Evolutionary conservation across 2,329 filamentous ascomycete genomes (phyloP), one percentile per base, ranked within the genome.

Genomic region (Aspergillus puulaauensis): DNA sequence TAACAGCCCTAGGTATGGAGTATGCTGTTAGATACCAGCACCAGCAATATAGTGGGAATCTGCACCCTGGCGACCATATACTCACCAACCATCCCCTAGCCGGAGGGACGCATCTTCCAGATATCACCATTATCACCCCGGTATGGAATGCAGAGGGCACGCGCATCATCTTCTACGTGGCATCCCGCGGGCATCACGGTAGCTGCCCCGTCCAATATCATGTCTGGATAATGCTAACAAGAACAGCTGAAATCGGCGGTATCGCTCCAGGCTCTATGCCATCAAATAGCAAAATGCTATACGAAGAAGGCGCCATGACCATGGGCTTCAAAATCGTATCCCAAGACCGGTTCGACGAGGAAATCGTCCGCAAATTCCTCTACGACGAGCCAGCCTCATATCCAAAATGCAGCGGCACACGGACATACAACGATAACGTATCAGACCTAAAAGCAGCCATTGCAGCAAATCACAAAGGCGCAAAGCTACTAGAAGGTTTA

Each of bases 401-500:
- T 63, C 85, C 87, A 0, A 91, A 89, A 1, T 95, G 90, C 84
- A 54, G 91, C 90, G 2, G 93, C 91, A 0, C 27, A 31, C 8
- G 80, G 91, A 44, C 91, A 90, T 69, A 79, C 1, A 86, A 84
- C 8, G 91, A 96, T 72, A 96, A 96, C 69, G 80, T 96, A 63
- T 93, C 91, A 52, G 91, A 96, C 70, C 80, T 96, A 40, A 92
- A 93, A 72, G 91, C 91, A 0, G 91, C 95, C 70, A 88, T 95
- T 12, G 90, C 91, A 0, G 90, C 91, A 14, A 96, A 96, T 68
- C 88, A 91, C 66, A 93, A 92, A 66, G 91, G 91, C 8, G 93
- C 93, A 68, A 87, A 86, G 31, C 79, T 93, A 23, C 93, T 96
- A 62, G 83, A 83, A 50, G 81, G 83, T 0, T 77, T 95, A 2